Evolutionary conservation across 306 rosid genomes (phyloP).

Genomic region (Benincasa hispida): DNA sequence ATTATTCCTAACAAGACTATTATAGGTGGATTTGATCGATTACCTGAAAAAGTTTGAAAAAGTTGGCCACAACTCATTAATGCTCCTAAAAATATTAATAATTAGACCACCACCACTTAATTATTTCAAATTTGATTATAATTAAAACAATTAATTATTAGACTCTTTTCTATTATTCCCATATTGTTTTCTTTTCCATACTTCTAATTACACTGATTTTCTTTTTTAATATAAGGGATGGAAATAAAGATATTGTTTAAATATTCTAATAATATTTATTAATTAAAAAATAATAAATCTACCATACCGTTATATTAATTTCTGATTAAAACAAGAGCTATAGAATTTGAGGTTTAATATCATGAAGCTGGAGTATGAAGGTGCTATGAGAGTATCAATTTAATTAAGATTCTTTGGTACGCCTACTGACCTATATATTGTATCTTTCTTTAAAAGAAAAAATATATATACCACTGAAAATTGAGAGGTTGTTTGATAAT

Average conservation of each 20-base stretch:
- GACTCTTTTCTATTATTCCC: background rate
- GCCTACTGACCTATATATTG: no score
- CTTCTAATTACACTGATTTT: background rate
- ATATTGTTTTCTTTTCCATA: background rate
- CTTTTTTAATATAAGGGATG: background rate
- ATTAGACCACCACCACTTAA: background rate
- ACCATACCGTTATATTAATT: no score
- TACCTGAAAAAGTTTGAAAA: constrained; percentile 6
- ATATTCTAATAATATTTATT: background rate
- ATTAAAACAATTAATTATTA: background rate
- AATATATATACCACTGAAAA: no score
- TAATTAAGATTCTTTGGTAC: no score
- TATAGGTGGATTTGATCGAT: constrained; percentile 1
- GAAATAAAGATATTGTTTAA: background rate
- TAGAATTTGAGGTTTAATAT: no score
- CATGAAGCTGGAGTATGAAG: no score
- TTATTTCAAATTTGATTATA: background rate
- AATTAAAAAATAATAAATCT: no score
- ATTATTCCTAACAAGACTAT: background rate
- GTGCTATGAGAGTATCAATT: no score
- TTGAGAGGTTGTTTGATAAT: no score
- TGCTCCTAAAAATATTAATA: background rate
- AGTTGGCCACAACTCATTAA: background rate
- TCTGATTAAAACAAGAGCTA: no score
- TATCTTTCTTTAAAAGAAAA: no score